These are phyloP conservation scores for Fereydounia khargensis DNA, from an alignment of 1,284 basidiomycete species.

Conservation along the genomic window DNA sequence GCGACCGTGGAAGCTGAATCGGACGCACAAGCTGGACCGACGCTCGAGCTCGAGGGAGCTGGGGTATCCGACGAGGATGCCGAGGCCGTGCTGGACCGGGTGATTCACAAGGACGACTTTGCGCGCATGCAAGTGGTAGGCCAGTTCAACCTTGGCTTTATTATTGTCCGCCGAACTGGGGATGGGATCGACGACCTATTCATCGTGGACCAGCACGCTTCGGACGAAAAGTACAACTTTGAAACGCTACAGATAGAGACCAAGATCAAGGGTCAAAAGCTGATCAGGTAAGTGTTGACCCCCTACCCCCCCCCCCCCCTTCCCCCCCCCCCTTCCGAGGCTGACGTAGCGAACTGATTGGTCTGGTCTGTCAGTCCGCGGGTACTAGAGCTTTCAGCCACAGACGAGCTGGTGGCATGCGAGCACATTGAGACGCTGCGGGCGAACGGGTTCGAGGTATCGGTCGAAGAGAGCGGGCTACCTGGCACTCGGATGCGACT, in stretches of 20 bases:
- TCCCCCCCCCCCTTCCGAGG: slow-evolving; percentile 1
- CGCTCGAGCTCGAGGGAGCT: slow-evolving; percentile 58
- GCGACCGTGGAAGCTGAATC: not conserved
- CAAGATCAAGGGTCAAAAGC: slow-evolving; percentile 77
- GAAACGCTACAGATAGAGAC: slow-evolving; percentile 87
- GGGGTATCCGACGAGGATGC: slow-evolving; percentile 67
- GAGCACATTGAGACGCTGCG: slow-evolving; percentile 80
- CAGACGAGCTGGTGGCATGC: slow-evolving; percentile 81
- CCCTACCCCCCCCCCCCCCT: slow-evolving; percentile 54
- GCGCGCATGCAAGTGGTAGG: slow-evolving; percentile 78
- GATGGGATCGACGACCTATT: slow-evolving; percentile 64
- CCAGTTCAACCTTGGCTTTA: slow-evolving; percentile 96
- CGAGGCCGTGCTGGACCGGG: slow-evolving; percentile 73
- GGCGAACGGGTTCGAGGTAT: slow-evolving; percentile 80
- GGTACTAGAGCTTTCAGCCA: slow-evolving; percentile 77
- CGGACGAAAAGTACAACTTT: slow-evolving; percentile 97
- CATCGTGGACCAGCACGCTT: slow-evolving; percentile 75
- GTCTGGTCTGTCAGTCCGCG: slow-evolving; percentile 72
- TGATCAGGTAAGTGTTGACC: no score
- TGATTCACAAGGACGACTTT: slow-evolving; percentile 88
- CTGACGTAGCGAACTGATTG: not conserved
- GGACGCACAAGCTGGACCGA: not conserved
- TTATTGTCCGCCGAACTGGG: slow-evolving; percentile 69
- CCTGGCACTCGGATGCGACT: slow-evolving; percentile 67
- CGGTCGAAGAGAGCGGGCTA: slow-evolving; percentile 62